Evolutionary conservation across 73 alveolate species (phyloP).

Genomic region (Tetrahymena thermophila): DNA sequence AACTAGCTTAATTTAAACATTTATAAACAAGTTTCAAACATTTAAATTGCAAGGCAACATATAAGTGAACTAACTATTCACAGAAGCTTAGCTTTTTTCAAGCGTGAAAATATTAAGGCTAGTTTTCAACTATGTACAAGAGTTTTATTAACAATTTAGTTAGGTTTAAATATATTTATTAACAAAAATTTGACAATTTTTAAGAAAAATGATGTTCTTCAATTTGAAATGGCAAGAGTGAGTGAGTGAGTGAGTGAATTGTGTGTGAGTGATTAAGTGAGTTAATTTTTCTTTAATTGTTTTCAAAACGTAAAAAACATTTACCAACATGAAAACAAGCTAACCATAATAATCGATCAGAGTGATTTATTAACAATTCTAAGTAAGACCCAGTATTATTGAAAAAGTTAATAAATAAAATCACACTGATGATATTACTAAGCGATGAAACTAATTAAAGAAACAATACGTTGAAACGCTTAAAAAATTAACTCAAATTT

Average conservation of each 20-base stretch:
- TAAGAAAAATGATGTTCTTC: background rate
- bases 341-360: background rate
- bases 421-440: background rate
- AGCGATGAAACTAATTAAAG: background rate
- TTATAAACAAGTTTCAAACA: background rate
- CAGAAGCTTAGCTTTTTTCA: background rate
- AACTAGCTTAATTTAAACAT: background rate
- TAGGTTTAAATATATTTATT: too few species aligned
- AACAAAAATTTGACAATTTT: background rate
- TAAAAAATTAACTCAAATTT: background rate
- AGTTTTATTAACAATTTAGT: background rate
- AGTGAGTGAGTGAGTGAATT: background rate
- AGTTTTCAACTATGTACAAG: background rate
- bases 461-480: background rate
- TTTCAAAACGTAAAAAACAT: background rate
- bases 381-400: background rate
- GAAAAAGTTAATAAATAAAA: background rate
- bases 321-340: constrained; percentile 1
- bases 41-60: background rate
- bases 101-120: background rate
- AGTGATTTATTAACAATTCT: background rate
- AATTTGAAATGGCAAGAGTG: background rate
- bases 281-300: background rate
- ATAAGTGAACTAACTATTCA: background rate
- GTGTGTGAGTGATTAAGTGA: background rate